Conservation (phyloP, 108 stramenopile species). For the Schizochytrium sp. region DNA sequence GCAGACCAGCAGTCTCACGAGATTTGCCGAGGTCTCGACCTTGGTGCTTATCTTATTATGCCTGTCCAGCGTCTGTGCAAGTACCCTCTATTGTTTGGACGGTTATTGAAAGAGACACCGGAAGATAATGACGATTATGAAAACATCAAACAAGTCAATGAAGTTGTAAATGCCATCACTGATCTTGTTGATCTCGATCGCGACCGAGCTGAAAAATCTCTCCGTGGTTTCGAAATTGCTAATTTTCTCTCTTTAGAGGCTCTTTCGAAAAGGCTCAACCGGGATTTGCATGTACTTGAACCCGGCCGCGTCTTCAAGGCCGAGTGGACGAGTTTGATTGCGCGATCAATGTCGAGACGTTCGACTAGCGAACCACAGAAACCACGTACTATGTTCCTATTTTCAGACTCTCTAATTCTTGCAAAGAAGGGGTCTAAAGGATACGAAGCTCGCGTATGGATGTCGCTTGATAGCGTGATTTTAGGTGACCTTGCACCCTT, state of each 20-base stretch:
- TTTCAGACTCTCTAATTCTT: conserved; percentile 35
- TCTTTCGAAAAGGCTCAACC: not conserved
- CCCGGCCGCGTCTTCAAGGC: not conserved
- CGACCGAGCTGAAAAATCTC: conserved; percentile 15
- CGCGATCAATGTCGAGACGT: not conserved
- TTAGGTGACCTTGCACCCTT: conserved; percentile 22
- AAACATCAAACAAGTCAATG: conserved; percentile 52
- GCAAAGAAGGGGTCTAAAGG: conserved; percentile 58
- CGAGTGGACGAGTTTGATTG: conserved; percentile 49
- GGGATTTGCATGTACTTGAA: not conserved
- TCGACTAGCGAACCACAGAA: not conserved
- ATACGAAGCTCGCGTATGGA: conserved; percentile 4
- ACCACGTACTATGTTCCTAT: conserved; percentile 30
- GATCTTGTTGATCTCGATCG: conserved; percentile 51
- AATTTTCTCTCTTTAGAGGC: conserved; percentile 43
- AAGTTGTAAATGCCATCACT: conserved; percentile 45
- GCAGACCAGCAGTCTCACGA: conserved; percentile 17
- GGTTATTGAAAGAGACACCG: conserved; percentile 38
- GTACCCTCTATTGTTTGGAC: conserved; percentile 46
- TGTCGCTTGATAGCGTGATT: not conserved
- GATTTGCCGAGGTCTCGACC: conserved; percentile 37
- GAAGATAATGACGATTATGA: conserved; percentile 8
- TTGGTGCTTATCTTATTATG: conserved; percentile 55
- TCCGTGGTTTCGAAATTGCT: conserved; percentile 48
- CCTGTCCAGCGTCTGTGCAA: conserved; percentile 60